Evolutionary conservation across 2,329 filamentous ascomycete genomes (phyloP).

Genomic region (Neodidymelliopsis sp.): DNA sequence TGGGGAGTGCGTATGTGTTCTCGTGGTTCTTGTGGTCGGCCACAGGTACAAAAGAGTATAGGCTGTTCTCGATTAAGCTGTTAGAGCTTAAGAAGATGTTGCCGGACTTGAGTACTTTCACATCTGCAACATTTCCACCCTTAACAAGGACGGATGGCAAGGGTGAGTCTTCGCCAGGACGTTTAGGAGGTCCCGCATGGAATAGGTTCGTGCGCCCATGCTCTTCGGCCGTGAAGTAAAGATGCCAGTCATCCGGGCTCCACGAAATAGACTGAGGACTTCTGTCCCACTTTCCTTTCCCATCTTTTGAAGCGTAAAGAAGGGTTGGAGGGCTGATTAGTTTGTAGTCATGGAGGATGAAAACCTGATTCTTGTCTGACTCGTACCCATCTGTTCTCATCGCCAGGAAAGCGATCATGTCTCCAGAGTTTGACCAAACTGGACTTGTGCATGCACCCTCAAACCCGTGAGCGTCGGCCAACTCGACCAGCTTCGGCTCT

Average conservation of each 20-base stretch:
- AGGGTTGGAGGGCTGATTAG: slow-evolving; percentile 52
- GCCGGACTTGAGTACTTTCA: slow-evolving; percentile 60
- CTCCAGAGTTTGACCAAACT: slow-evolving; percentile 76
- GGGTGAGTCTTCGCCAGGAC: slow-evolving; percentile 19
- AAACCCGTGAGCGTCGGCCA: slow-evolving; percentile 65
- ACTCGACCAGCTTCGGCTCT: slow-evolving; percentile 58
- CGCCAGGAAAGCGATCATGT: slow-evolving; percentile 75
- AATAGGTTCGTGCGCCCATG: slow-evolving; percentile 70
- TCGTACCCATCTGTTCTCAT: slow-evolving; percentile 84
- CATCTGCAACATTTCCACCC: slow-evolving; percentile 51
- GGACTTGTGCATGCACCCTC: slow-evolving; percentile 72
- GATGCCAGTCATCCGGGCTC: slow-evolving; percentile 60
- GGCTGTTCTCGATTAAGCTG: slow-evolving; percentile 75
- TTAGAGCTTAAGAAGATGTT: slow-evolving; percentile 70
- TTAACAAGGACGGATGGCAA: slow-evolving; percentile 40
- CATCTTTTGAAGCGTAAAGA: slow-evolving; percentile 67
- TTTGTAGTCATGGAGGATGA: slow-evolving; percentile 70
- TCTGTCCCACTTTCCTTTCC: slow-evolving; percentile 66
- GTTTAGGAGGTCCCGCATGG: slow-evolving; percentile 35
- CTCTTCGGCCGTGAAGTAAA: slow-evolving; percentile 80
- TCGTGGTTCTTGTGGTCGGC: slow-evolving; percentile 21
- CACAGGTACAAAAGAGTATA: slow-evolving; percentile 66
- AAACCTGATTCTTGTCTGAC: slow-evolving; percentile 74
- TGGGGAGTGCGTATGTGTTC: slow-evolving; percentile 28
- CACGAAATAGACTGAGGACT: slow-evolving; percentile 61